These are phyloP conservation scores for Saccharomyces hybrid DNA, from an alignment of 1,139 yeast species.

Conservation along the genomic window DNA sequence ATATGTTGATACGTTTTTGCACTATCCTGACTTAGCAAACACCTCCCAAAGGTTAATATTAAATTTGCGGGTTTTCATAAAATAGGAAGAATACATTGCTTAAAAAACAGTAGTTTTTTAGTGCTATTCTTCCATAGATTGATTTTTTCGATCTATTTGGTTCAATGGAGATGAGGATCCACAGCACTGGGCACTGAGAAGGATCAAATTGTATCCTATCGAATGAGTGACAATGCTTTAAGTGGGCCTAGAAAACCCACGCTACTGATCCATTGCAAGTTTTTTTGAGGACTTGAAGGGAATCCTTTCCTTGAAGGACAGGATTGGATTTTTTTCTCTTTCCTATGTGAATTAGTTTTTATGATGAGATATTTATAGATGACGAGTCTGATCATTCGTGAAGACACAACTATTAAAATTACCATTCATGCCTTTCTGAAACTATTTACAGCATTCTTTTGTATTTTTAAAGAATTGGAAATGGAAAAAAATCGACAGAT, in stretches of 20 bases:
- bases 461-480: constrained; percentile 3
- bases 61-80: not conserved
- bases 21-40: constrained; percentile 38
- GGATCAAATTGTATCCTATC: constrained; percentile 13
- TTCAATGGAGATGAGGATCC: constrained; percentile 60
- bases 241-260: constrained; percentile 99
- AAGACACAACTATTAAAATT: constrained; percentile 66
- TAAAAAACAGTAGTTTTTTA: constrained; percentile 22
- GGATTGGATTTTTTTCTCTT: constrained; percentile 1
- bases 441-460: constrained; percentile 14
- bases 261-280: constrained; percentile 53
- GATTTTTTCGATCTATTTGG: constrained; percentile 8
- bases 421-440: constrained; percentile 98
- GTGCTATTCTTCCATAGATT: constrained; percentile 3
- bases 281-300: constrained; percentile 3
- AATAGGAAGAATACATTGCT: constrained; percentile 10
- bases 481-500: constrained; percentile 12
- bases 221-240: constrained; percentile 91
- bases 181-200: constrained; percentile 99
- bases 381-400: constrained; percentile 99
- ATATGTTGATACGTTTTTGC: constrained; percentile 89
- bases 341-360: constrained; percentile 5
- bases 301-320: not conserved
- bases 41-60: not conserved
- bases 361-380: constrained; percentile 76